phyloP scores from a whole-genome alignment of 441 rosid species.

The Bocquillonia castaneifolia region DNA sequence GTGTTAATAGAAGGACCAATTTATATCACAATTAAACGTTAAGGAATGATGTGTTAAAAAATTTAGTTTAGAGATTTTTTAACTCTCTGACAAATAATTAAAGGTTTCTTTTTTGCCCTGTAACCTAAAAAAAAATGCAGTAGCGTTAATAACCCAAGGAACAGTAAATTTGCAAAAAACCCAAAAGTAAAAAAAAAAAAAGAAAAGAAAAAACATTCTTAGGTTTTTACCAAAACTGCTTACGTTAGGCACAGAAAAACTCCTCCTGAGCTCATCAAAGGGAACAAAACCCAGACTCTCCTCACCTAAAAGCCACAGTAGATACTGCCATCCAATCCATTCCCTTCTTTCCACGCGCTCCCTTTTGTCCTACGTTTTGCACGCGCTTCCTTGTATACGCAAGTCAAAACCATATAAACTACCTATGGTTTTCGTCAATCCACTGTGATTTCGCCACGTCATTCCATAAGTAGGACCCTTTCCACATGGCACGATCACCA shows the following conservation, averaged over 20 bases:
- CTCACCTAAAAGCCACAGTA: constrained; percentile 16
- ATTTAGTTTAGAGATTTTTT: too few species aligned
- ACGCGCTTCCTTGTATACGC: too few species aligned
- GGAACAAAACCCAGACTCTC: constrained; percentile 17
- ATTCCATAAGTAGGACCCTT: not conserved
- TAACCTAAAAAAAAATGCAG: too few species aligned
- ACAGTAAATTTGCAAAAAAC: not conserved
- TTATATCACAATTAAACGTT: too few species aligned
- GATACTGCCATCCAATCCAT: not conserved
- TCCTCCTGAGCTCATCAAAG: not conserved
- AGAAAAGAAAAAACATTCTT: not conserved
- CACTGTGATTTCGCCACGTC: constrained; percentile 25
- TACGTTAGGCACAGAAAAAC: not conserved
- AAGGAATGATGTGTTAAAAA: too few species aligned
- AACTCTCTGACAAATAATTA: too few species aligned
- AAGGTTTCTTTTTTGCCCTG: too few species aligned
- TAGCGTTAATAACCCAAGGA: too few species aligned
- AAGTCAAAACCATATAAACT: not conserved
- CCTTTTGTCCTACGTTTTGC: not conserved
- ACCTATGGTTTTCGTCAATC: not conserved
- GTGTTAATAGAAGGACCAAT: too few species aligned
- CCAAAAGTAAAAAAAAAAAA: not conserved
- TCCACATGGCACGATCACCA: constrained; percentile 20
- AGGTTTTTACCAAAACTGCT: constrained; percentile 18
- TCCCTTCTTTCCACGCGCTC: not conserved